phyloP scores from a whole-genome alignment of 2,329 filamentous ascomycete species.

The Cladosporium sp. region DNA sequence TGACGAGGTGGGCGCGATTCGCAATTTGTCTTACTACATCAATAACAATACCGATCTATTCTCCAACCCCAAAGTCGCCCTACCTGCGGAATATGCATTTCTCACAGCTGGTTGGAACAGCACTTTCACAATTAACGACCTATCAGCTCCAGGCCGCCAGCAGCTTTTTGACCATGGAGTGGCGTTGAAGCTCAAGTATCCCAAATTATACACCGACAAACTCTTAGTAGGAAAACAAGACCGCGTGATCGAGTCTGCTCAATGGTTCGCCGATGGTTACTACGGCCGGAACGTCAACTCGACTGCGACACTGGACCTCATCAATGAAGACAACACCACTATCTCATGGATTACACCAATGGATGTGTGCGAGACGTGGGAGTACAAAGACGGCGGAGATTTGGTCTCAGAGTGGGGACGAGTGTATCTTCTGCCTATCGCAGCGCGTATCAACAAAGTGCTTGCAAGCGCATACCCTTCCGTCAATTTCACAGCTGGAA shows the following conservation, averaged over 20 bases:
- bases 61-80: background rate
- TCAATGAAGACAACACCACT: slow-evolving; percentile 1
- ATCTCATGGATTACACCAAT: background rate
- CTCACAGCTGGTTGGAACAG: slow-evolving; percentile 5
- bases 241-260: slow-evolving; percentile 2
- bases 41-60: background rate
- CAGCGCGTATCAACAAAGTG: slow-evolving; percentile 5
- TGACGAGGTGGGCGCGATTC: slow-evolving; percentile 1
- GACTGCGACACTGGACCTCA: slow-evolving; percentile 3
- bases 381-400: background rate
- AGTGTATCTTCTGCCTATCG: background rate
- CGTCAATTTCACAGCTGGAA: background rate
- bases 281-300: slow-evolving; percentile 1
- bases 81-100: background rate
- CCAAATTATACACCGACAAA: background rate
- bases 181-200: background rate
- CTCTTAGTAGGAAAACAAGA: background rate
- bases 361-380: background rate
- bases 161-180: slow-evolving; percentile 2
- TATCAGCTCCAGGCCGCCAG: background rate
- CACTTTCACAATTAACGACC: slow-evolving; percentile 7
- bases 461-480: background rate
- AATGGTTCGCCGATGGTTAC: slow-evolving; percentile 7
- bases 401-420: background rate
- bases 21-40: slow-evolving; percentile 2